phyloP scores from a whole-genome alignment of 2,329 filamentous ascomycete genomes.

The Aplosporella prunicola region DNA sequence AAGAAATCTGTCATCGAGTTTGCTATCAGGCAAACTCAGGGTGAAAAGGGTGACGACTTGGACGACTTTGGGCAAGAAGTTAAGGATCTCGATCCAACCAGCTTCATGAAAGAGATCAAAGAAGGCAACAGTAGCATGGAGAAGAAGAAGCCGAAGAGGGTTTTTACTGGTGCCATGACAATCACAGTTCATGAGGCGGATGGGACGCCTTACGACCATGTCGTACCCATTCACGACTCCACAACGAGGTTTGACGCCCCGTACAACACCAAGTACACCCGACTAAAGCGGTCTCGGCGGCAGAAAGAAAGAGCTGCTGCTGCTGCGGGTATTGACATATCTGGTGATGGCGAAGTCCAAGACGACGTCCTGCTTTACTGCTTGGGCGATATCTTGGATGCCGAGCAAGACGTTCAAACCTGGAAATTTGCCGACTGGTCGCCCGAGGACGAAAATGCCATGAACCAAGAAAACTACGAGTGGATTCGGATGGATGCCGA shows the following conservation, averaged over 20 bases:
- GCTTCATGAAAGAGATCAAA: constrained; percentile 77
- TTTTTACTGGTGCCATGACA: constrained; percentile 95
- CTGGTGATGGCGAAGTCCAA: constrained; percentile 48
- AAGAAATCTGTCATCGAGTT: constrained; percentile 94
- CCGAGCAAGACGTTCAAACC: constrained; percentile 66
- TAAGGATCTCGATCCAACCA: constrained; percentile 53
- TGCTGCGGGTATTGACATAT: constrained; percentile 52
- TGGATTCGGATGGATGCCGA: constrained; percentile 98
- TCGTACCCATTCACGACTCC: constrained; percentile 86
- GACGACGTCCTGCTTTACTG: constrained; percentile 84
- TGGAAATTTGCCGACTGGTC: constrained; percentile 89
- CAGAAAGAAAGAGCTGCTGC: constrained; percentile 68
- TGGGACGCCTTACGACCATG: constrained; percentile 95
- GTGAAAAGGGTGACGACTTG: constrained; percentile 16
- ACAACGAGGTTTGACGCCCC: constrained; percentile 84
- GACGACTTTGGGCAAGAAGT: too few relatives aligned
- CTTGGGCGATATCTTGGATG: constrained; percentile 80
- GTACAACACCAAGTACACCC: constrained; percentile 98
- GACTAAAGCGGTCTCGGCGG: constrained; percentile 76
- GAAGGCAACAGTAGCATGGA: constrained; percentile 37
- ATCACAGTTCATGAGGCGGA: constrained; percentile 97
- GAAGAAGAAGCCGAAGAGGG: constrained; percentile 47
- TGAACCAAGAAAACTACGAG: constrained; percentile 95
- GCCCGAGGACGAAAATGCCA: constrained; percentile 74
- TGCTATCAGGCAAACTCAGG: constrained; percentile 68